These are phyloP conservation scores for Naganishia friedmannii DNA, from an alignment of 768 basidiomycete species.

Conservation along the genomic window DNA sequence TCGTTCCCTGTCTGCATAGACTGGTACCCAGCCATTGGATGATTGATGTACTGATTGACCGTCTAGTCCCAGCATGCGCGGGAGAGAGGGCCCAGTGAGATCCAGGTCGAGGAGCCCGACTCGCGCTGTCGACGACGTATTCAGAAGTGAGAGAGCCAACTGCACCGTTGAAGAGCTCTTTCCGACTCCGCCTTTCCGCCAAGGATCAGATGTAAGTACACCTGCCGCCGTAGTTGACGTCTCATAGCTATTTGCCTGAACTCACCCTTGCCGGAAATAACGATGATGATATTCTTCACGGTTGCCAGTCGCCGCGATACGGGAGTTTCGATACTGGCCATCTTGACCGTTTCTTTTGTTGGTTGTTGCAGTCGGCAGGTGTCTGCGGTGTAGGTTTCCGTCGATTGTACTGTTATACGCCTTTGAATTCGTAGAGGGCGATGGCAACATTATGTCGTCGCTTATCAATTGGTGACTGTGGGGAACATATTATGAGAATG, in stretches of 20 bases:
- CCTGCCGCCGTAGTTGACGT: background rate
- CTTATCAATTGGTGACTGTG: constrained; percentile 16
- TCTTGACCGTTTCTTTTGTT: constrained; percentile 12
- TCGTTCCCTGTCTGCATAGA: constrained; percentile 78
- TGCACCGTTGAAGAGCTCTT: constrained; percentile 96
- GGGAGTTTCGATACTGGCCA: constrained; percentile 55
- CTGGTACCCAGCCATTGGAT: constrained; percentile 95
- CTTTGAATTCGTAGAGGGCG: background rate
- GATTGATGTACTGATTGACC: constrained; percentile 80
- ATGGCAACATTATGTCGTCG: background rate
- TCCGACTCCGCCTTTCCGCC: constrained; percentile 68
- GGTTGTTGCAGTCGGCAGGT: background rate
- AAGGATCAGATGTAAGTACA: background rate
- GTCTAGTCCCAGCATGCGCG: constrained; percentile 89
- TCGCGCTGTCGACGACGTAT: constrained; percentile 63
- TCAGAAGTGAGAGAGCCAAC: constrained; percentile 76
- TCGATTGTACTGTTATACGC: background rate
- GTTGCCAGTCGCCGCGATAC: constrained; percentile 67
- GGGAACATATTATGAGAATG: background rate
- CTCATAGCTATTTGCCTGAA: background rate
- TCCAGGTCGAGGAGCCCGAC: constrained; percentile 92
- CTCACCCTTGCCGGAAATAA: constrained; percentile 82
- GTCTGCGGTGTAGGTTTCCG: background rate
- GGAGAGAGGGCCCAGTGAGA: constrained; percentile 89
- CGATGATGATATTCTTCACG: constrained; percentile 83